A percentile compares a stretch with the other conserved stretches of the same genome.
Evolutionary conservation across 371 early-diverging fungal species (phyloP).

Genomic region (Smittium mucronatum): DNA sequence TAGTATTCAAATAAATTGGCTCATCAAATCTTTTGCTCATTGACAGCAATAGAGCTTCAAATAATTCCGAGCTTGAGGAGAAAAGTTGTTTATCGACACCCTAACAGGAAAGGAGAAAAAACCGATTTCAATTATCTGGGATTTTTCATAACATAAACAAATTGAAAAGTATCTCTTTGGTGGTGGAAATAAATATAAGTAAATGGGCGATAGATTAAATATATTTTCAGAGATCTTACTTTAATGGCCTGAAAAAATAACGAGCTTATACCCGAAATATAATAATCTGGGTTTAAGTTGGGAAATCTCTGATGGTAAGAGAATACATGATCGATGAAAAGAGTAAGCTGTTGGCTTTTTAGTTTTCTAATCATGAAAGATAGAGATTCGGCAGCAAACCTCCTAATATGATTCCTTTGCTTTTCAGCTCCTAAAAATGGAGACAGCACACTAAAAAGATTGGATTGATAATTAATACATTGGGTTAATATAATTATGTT

Average conservation of each 20-base stretch:
- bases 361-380: constrained; percentile 76
- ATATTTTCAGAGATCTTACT: constrained; percentile 10
- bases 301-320: constrained; percentile 36
- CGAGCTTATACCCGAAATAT: constrained; percentile 60
- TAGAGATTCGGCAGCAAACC: constrained; percentile 84
- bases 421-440: constrained; percentile 54
- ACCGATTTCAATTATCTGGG: too few species aligned
- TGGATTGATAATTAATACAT: constrained; percentile 14
- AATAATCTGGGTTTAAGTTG: constrained; percentile 36
- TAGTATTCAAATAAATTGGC: neutral
- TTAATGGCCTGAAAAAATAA: constrained; percentile 68
- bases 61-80: constrained; percentile 38
- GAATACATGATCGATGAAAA: constrained; percentile 33
- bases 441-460: constrained; percentile 35
- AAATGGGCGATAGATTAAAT: neutral
- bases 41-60: constrained; percentile 35
- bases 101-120: constrained; percentile 21
- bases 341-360: constrained; percentile 39
- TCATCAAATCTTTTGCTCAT: neutral
- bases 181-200: neutral
- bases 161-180: too few species aligned
- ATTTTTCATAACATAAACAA: too few species aligned
- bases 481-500: neutral
- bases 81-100: constrained; percentile 46
- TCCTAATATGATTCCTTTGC: constrained; percentile 61